Base-by-base conservation (phyloP, 345 rosid species). In the Excoecaria cochinchinensis region DNA sequence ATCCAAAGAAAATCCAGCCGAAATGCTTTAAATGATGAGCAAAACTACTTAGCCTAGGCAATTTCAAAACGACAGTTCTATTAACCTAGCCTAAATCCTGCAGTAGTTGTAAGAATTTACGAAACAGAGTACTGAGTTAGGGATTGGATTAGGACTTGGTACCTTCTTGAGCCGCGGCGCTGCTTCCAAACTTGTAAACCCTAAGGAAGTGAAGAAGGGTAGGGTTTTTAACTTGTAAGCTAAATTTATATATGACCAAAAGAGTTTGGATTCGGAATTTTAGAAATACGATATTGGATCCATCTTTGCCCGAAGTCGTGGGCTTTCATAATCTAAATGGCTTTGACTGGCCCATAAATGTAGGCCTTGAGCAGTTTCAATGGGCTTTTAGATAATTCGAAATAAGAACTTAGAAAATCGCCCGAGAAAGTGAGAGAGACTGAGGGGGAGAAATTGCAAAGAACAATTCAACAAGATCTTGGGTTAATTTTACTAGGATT, bases 141-240 rank as follows among this genome's bases (percentile, higher is more conserved):
- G 65, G 6, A 14, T 25, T 40, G 48, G 1, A 57, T 55, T 31
- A 47, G 57, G 31, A 50, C 61, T 42, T 25, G 42, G 17, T n/a
- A 77, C 81, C 77, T 51, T 53, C 3, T 60, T n/a, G 73, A 77
- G 71, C 58, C 25, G 72, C 75, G 31, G 75, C 69, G 52, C 61
- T 22, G 76, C 81, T 46, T 59, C 10, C n/a, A 9, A 38, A 3
- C n/a, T 1, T 22, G 80, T 21, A 77, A 79, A 77, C 76, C 79
- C 79, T 55, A 0, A 25, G 7, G 42, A 21, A 70, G 69, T 11
- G 73, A 71, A 40, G 73, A 73, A 1, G 59, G 25, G 3, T 47
- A 68, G 80, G 77, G 78, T 25, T 76, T 78, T 68, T 25, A 47
- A 21, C 52, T 44, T 48, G 14, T 71, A 19, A 40, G 59, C 51